Evolutionary conservation across 352 stramenopile genomes (phyloP), one percentile per base, ranked within the genome.

Genomic region (Phytophthora cactorum): DNA sequence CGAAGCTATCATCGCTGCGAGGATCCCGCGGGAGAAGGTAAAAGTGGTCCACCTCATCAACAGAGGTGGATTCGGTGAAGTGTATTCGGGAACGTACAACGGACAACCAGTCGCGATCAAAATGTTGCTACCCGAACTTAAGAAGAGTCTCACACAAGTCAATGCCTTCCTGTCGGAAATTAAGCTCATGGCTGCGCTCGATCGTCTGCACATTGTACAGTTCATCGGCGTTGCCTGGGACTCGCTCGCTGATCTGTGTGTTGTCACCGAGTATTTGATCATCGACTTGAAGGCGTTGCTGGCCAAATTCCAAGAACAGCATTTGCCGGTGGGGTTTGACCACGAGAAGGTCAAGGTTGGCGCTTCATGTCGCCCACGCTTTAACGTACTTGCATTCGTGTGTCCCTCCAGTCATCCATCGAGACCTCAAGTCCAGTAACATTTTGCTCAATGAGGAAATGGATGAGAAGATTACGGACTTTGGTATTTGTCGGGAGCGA

Each of bases 241-340:
- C 34, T 39, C 36, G 36, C 11, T 43, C 36, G 12, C 36, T 15
- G 36, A n/a, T 43, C 12, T 43, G 2, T 79, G 70, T 22, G 74
- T 73, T 1, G 61, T 88, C 3, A 81, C 74, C 8, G 79, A 88
- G 60, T 84, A 79, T 70, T 86, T 0, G 77, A 86, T 29, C 52
- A 43, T 43, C 11, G 11, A 43, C 5, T 43, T 88, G 12, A 75
- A 76, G 22, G 62, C 53, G 12, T 28, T 83, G 47, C 45, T 88
- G 8, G 63, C 36, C 0, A 41, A 72, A 3, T 81, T 64, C 39
- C 3, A 25, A 64, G 2, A 38, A 68, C 15, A 49, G 31, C 8
- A 12, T 39, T 65, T 58, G 1, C 62, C 73, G 10, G 58, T 79
- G 43, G 51, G 47, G 0, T 74, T 71, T 34, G 60, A 84, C 44